Evolutionary conservation across 495 filamentous ascomycete species (phyloP).

Genomic region (Usnea hakonensis): DNA sequence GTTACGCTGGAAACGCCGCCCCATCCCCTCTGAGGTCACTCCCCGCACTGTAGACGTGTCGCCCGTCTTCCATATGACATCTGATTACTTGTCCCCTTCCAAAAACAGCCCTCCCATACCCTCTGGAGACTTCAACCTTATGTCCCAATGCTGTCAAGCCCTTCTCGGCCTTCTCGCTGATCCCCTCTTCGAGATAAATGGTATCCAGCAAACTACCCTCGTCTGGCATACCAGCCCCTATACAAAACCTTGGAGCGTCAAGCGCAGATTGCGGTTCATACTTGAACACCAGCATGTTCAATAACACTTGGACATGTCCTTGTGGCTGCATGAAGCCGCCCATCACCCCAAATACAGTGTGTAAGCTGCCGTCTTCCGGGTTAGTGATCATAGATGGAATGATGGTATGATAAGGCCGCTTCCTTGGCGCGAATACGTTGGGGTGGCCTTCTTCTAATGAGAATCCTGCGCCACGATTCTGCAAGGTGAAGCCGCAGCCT

Average conservation of each 20-base stretch:
- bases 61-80: constrained; percentile 61
- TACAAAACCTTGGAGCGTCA: constrained; percentile 81
- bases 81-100: constrained; percentile 87
- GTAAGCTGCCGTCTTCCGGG: constrained; percentile 57
- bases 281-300: constrained; percentile 84
- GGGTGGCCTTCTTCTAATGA: constrained; percentile 58
- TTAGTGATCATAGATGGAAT: constrained; percentile 89
- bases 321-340: constrained; percentile 99
- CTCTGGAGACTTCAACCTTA: constrained; percentile 57
- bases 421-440: constrained; percentile 70
- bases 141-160: constrained; percentile 68
- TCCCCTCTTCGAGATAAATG: constrained; percentile 81
- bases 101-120: constrained; percentile 64
- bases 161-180: constrained; percentile 55
- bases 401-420: constrained; percentile 95
- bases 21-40: constrained; percentile 90
- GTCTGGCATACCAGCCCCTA: constrained; percentile 60
- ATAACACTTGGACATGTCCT: constrained; percentile 88
- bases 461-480: constrained; percentile 91
- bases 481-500: constrained; percentile 82
- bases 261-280: constrained; percentile 81
- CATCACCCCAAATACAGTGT: constrained; percentile 91
- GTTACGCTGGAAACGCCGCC: constrained; percentile 57
- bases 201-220: constrained; percentile 45
- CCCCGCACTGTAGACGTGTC: constrained; percentile 69